phyloP scores from a whole-genome alignment of 768 basidiomycete genomes.

The Termitomyces eurrhizus region DNA sequence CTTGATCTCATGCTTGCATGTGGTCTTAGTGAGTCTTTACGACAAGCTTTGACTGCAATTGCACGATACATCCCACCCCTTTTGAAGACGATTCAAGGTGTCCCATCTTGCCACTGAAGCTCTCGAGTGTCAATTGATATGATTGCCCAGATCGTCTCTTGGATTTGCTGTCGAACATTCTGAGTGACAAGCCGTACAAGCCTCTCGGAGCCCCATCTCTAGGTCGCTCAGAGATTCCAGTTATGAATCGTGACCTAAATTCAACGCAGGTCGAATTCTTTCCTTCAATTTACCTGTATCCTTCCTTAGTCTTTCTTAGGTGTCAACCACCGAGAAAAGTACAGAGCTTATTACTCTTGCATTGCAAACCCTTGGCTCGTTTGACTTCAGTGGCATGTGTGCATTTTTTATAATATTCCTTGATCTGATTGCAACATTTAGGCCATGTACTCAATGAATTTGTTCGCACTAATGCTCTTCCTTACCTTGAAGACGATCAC shows the following conservation, averaged over 20 bases:
- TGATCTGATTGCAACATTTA: constrained; percentile 22
- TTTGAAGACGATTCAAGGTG: constrained; percentile 89
- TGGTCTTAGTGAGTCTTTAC: constrained; percentile 86
- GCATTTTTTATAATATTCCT: not conserved
- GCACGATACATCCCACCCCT: constrained; percentile 87
- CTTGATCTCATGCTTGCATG: constrained; percentile 95
- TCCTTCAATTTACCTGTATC: not conserved
- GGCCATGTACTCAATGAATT: constrained; percentile 96
- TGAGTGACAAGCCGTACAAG: constrained; percentile 83
- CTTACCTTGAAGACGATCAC: constrained; percentile 92
- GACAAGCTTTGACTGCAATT: constrained; percentile 80
- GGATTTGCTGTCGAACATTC: constrained; percentile 74
- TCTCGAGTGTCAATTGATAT: not conserved
- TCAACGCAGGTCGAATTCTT: constrained; percentile 37
- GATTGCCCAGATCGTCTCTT: constrained; percentile 71
- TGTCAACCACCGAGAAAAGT: constrained; percentile 51
- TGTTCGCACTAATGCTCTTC: constrained; percentile 85
- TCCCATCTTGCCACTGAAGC: constrained; percentile 2
- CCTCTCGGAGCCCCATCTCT: constrained; percentile 82
- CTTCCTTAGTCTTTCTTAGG: constrained; percentile 24
- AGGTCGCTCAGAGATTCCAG: constrained; percentile 47
- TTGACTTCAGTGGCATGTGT: constrained; percentile 85
- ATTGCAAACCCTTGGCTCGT: constrained; percentile 79
- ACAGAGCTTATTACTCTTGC: constrained; percentile 78
- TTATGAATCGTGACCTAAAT: constrained; percentile 48